A percentile compares a stretch with the other conserved stretches of the same genome.
Evolutionary conservation across 2,329 filamentous ascomycete species (phyloP).

Genomic region (Xylaria sp.): DNA sequence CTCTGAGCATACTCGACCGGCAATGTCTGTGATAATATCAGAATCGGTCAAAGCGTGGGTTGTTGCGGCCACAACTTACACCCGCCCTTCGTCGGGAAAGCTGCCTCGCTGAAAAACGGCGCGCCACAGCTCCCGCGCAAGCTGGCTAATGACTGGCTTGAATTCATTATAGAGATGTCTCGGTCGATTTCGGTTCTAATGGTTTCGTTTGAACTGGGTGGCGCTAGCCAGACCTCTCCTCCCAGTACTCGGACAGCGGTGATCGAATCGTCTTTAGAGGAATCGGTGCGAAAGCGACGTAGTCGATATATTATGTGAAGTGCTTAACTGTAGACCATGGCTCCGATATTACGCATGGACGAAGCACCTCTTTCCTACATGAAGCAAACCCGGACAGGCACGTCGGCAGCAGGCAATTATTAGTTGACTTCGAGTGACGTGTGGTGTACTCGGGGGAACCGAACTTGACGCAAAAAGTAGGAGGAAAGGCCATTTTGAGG

Average conservation of each 20-base stretch:
- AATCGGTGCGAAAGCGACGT: conserved; percentile 23
- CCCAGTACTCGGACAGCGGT: conserved; percentile 7
- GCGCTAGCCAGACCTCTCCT: conserved; percentile 7
- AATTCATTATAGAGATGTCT: conserved; percentile 32
- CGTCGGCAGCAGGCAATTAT: conserved; percentile 25
- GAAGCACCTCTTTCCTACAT: conserved; percentile 44
- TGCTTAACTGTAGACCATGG: conserved; percentile 36
- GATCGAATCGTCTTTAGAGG: conserved; percentile 6
- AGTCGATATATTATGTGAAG: conserved; percentile 16
- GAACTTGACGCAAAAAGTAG: conserved; percentile 33
- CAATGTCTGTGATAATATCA: conserved; percentile 56
- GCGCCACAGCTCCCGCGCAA: conserved; percentile 66
- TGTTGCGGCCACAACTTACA: conserved; percentile 44
- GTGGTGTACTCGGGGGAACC: conserved; percentile 23
- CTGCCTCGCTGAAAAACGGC: conserved; percentile 74
- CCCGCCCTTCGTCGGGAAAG: conserved; percentile 62
- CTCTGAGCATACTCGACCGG: conserved; percentile 66
- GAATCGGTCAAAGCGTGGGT: conserved; percentile 27
- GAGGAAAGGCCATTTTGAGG: conserved; percentile 36
- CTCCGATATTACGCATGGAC: conserved; percentile 41
- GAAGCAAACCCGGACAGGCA: conserved; percentile 36
- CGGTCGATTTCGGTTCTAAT: conserved; percentile 14
- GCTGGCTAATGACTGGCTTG: conserved; percentile 33
- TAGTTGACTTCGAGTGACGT: conserved; percentile 20
- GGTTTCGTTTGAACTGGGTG: conserved; percentile 5